Conservation (phyloP, 2,329 filamentous ascomycete genomes). For the Chrysoporthe cubensis region DNA sequence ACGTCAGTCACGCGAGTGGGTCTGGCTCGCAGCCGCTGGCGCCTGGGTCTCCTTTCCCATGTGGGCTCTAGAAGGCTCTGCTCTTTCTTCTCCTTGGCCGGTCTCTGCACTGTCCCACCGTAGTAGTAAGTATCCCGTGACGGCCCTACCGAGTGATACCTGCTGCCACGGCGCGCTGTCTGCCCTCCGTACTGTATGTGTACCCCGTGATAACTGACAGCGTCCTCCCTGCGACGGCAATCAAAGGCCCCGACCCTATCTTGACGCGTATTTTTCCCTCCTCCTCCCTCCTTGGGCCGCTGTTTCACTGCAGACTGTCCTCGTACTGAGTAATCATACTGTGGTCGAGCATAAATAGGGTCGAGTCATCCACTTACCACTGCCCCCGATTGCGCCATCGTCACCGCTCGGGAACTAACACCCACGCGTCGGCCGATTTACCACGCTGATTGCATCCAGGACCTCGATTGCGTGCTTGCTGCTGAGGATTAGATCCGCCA, state of each 20-base stretch:
- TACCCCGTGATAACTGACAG: background rate
- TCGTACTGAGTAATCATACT: conserved; percentile 12
- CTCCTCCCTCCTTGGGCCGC: background rate
- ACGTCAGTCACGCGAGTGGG: background rate
- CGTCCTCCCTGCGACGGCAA: conserved; percentile 1
- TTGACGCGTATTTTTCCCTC: background rate
- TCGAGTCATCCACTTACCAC: conserved; percentile 14
- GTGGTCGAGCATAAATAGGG: conserved; percentile 14
- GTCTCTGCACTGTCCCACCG: background rate
- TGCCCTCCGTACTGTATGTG: background rate
- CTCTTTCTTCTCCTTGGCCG: too few relatives aligned
- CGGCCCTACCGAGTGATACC: too few relatives aligned
- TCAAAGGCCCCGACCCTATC: background rate
- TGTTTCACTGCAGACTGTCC: conserved; percentile 11
- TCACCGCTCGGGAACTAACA: conserved; percentile 14
- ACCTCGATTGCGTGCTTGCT: conserved; percentile 27
- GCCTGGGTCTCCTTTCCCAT: background rate
- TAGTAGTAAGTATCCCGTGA: too few relatives aligned
- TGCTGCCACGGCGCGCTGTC: background rate
- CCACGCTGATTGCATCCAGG: conserved; percentile 25
- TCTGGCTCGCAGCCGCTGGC: background rate
- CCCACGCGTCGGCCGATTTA: conserved; percentile 17
- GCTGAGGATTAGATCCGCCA: conserved; percentile 21
- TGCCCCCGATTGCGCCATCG: conserved; percentile 24
- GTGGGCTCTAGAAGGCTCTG: background rate